Base-by-base conservation (phyloP, 768 basidiomycete species). In the Auricularia cornea region DNA sequence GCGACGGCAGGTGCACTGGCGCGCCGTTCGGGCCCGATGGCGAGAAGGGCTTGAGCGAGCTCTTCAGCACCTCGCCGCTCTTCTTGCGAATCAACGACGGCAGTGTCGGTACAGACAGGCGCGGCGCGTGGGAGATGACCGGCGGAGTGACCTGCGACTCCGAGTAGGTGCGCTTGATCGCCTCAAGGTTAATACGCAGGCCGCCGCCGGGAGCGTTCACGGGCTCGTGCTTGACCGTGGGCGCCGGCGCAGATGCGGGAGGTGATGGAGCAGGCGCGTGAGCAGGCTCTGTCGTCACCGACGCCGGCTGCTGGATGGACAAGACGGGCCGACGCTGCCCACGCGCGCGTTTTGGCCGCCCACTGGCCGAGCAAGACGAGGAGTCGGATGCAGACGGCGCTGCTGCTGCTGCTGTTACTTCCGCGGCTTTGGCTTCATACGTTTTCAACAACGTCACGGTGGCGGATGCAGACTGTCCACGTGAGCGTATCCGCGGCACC, bases 41-140 rank as follows among this genome's bases (percentile, higher is more conserved):
- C 20, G 16, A 5, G 81, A 85, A 80, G 14, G 83, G 78, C 77
- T 97, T 98, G 67, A 98, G 81, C 2, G 94, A 93, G 3, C 93
- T 87, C 74, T 93, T 94, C 70, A 98, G 85, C 3, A 91, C 86
- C 75, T 97, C 91, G 40, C 96, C 95, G 16, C 92, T 92, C 76
- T 97, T 98, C 75, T 98, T 98, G 65, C 94, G 85, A 35, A 92
- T 78, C 60, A 89, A 77, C 60, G 79, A 76, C 23, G 81, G 54
- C 26, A 57, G 1, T 4, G 26, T 31, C 18, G 30, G 14, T 20
- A 10, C 54, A 57, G 54, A 57, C 30, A 57, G 30, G 28, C 54
- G 54, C 11, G 28, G 54, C 2, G 26, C 16, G 26, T n/a, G 30
- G 26, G 26, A 29, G 26, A 31, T 30, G 30, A 31, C 26, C 26